A percentile compares a stretch with the other conserved stretches of the same genome.
These are phyloP conservation scores for Acacia pycnantha DNA, from an alignment of 331 rosid species.

Conservation along the genomic window DNA sequence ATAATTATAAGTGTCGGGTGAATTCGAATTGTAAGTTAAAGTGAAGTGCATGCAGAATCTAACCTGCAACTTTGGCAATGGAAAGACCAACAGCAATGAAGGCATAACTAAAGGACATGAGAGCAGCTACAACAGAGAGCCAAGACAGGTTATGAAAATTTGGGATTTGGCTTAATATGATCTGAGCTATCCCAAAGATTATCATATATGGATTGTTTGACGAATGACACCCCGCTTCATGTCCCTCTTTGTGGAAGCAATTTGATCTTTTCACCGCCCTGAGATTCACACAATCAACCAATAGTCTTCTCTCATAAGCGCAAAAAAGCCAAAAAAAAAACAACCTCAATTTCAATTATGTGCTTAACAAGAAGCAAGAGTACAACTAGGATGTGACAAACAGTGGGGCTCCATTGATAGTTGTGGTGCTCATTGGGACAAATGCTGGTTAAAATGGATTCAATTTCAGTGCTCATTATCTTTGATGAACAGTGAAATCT, in stretches of 20 bases:
- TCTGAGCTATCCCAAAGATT: constrained; percentile 34
- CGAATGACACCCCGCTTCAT: constrained; percentile 30
- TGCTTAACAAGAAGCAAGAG: not conserved
- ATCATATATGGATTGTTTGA: constrained; percentile 39
- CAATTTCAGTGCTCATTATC: too few species aligned
- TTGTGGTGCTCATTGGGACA: too few species aligned
- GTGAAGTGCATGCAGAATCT: not conserved
- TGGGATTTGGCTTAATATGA: constrained; percentile 59
- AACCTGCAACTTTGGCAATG: constrained; percentile 51
- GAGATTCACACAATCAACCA: not conserved
- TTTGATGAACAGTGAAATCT: too few species aligned
- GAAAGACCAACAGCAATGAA: constrained; percentile 54
- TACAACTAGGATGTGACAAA: not conserved
- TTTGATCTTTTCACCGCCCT: constrained; percentile 56
- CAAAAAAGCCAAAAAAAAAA: not conserved
- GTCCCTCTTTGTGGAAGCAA: constrained; percentile 57
- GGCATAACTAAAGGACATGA: constrained; percentile 62
- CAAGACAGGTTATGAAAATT: constrained; percentile 53
- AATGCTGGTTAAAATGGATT: too few species aligned
- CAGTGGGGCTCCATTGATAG: not conserved
- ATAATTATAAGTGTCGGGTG: not conserved
- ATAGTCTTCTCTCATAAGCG: not conserved
- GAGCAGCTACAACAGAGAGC: constrained; percentile 59
- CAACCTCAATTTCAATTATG: not conserved
- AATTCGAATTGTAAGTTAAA: not conserved